These are phyloP conservation scores for Cyberlindnera galapagoensis DNA, from an alignment of 805 yeast species.

Conservation along the genomic window DNA sequence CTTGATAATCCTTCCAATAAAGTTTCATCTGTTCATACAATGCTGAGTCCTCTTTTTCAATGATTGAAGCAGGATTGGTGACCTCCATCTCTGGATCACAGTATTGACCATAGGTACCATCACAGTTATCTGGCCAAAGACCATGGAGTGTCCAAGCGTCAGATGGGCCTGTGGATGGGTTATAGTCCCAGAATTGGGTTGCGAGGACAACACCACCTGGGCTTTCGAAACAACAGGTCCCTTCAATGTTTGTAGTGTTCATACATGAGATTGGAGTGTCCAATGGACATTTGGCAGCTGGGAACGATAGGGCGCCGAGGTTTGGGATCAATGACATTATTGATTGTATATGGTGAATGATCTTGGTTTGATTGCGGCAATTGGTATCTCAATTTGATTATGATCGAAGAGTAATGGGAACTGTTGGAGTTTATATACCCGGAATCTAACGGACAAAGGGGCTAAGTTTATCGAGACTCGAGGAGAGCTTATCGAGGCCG, in stretches of 20 bases:
- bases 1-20: conserved; percentile 70
- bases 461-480: too few species aligned
- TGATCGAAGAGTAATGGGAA: too few species aligned
- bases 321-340: too few species aligned
- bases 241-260: conserved; percentile 44
- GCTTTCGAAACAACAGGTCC: conserved; percentile 78
- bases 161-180: conserved; percentile 64
- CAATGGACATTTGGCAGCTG: conserved; percentile 54
- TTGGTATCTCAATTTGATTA: too few species aligned
- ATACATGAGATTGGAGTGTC: conserved; percentile 56
- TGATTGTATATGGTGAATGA: too few species aligned
- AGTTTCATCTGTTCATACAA: conserved; percentile 50
- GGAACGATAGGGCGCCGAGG: too few species aligned
- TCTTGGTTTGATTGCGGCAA: too few species aligned
- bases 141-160: conserved; percentile 79
- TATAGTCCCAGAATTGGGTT: conserved; percentile 91
- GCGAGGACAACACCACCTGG: conserved; percentile 83
- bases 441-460: too few species aligned
- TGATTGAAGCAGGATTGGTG: conserved; percentile 39
- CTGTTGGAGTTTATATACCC: too few species aligned
- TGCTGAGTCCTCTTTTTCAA: conserved; percentile 28
- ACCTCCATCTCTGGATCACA: conserved; percentile 55
- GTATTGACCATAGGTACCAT: conserved; percentile 73
- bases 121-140: conserved; percentile 84
- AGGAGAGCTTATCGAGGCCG: too few species aligned